A percentile compares a stretch with the other conserved stretches of the same genome.
These are phyloP conservation scores for Cordyceps cicadae DNA, from an alignment of 2,329 filamentous ascomycete species.

Conservation along the genomic window DNA sequence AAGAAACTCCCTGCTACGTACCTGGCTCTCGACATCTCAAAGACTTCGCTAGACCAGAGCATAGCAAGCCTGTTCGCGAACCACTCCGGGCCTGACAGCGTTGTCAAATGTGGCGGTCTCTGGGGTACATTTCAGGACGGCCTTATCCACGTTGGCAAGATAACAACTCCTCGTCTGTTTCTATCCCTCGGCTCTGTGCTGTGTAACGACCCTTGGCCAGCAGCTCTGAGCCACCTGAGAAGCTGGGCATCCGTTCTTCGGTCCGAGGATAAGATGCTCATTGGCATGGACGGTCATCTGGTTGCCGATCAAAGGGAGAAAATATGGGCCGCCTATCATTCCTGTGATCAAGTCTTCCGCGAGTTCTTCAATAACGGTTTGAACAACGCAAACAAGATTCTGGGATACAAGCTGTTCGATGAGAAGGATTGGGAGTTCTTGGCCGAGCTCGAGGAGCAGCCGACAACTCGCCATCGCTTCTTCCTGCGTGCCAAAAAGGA, in stretches of 20 bases:
- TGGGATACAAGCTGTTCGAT: conserved; percentile 26
- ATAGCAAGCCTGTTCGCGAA: conserved; percentile 23
- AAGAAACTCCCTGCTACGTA: conserved; percentile 24
- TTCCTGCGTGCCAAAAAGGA: conserved; percentile 30
- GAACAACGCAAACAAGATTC: conserved; percentile 27
- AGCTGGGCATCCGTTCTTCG: conserved; percentile 29
- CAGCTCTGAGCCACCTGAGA: conserved; percentile 27
- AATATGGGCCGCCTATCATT: conserved; percentile 33
- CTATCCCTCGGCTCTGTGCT: conserved; percentile 34
- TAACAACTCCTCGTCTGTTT: conserved; percentile 28
- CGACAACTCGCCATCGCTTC: conserved; percentile 32
- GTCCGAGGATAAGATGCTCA: conserved; percentile 27
- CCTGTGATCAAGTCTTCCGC: conserved; percentile 26
- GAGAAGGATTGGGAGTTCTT: conserved; percentile 31
- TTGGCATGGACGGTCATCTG: conserved; percentile 35
- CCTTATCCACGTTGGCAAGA: conserved; percentile 22
- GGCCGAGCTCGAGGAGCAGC: conserved; percentile 27
- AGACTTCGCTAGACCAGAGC: conserved; percentile 27
- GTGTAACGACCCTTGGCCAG: conserved; percentile 32
- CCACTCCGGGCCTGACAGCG: conserved; percentile 20
- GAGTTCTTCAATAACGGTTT: conserved; percentile 33
- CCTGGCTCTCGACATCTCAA: conserved; percentile 33
- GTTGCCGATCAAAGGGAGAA: conserved; percentile 25
- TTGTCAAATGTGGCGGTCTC: conserved; percentile 28
- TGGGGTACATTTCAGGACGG: conserved; percentile 34